Percentiles rank a stretch among this genome's conserved stretches.
phyloP scores from a whole-genome alignment of 805 yeast genomes.

The Monosporozyma aquatica region DNA sequence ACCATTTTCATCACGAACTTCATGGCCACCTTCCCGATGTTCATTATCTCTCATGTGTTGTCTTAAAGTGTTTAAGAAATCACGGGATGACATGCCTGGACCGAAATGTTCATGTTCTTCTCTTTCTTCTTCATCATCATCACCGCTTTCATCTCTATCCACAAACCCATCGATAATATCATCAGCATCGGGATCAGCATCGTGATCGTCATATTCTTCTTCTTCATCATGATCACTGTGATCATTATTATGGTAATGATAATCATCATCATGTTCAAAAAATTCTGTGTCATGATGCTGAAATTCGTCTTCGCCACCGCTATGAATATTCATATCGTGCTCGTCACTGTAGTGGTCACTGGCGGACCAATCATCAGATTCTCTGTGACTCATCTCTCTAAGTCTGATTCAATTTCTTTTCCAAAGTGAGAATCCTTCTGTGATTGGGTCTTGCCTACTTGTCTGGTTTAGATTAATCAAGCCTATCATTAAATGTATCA shows the following conservation, averaged over 20 bases:
- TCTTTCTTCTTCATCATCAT: slow-evolving; percentile 16
- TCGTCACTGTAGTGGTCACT: neutral
- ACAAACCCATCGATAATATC: too few species aligned
- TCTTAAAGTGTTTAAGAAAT: slow-evolving; percentile 19
- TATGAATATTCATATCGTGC: slow-evolving; percentile 1
- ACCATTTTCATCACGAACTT: slow-evolving; percentile 8
- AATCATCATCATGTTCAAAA: too few species aligned
- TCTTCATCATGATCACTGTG: slow-evolving; percentile 1
- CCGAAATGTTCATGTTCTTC: slow-evolving; percentile 15
- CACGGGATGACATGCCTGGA: slow-evolving; percentile 19
- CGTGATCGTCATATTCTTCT: neutral
- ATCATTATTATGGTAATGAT: neutral
- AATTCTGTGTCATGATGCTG: neutral
- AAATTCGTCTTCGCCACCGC: slow-evolving; percentile 16
- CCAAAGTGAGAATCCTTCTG: too few species aligned
- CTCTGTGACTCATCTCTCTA: neutral
- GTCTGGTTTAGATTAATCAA: too few species aligned
- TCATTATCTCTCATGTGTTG: slow-evolving; percentile 2
- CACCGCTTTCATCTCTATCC: slow-evolving; percentile 3
- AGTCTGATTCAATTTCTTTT: too few species aligned
- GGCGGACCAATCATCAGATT: neutral
- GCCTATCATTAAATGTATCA: too few species aligned
- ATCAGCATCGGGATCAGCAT: slow-evolving; percentile 1
- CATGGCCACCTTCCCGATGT: neutral
- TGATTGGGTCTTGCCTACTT: too few species aligned